Conservation (phyloP, 495 filamentous ascomycete genomes). For the Corynascus novoguineensis region DNA sequence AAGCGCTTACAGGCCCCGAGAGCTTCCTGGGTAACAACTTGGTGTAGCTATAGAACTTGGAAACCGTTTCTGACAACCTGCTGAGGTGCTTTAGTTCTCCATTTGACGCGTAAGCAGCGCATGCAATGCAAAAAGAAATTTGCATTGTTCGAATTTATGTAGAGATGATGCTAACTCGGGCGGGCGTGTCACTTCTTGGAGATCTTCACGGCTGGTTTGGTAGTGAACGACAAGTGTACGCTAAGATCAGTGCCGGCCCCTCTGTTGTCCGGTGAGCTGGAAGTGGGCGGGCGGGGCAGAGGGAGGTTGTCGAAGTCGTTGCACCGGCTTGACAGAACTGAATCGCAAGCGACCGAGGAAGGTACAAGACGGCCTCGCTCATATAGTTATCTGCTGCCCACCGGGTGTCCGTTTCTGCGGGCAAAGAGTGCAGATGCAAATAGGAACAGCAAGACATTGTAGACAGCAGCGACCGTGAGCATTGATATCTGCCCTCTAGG, state of each 20-base stretch:
- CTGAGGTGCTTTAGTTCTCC: neutral
- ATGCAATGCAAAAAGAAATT: neutral
- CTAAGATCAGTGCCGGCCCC: slow-evolving; percentile 14
- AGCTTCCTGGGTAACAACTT: no score
- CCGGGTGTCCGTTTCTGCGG: no score
- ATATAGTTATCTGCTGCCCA: neutral
- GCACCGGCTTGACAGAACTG: neutral
- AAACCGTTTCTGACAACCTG: no score
- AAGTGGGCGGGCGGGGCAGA: slow-evolving; percentile 1
- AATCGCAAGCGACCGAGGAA: no score
- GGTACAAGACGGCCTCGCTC: neutral
- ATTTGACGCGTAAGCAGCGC: neutral
- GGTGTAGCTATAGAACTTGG: neutral
- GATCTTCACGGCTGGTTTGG: neutral
- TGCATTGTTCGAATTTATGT: neutral
- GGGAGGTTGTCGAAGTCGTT: neutral
- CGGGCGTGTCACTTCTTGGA: neutral
- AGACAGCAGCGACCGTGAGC: neutral
- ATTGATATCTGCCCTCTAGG: neutral
- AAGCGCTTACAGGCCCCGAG: no score
- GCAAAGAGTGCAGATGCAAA: no score
- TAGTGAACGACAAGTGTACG: slow-evolving; percentile 15
- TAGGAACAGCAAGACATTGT: neutral
- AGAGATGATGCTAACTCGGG: neutral
- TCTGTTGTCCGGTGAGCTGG: slow-evolving; percentile 2